A percentile compares a stretch with the other conserved stretches of the same genome.
phyloP scores from a whole-genome alignment of 2,329 filamentous ascomycete species.

The Graphilbum fragrans region DNA sequence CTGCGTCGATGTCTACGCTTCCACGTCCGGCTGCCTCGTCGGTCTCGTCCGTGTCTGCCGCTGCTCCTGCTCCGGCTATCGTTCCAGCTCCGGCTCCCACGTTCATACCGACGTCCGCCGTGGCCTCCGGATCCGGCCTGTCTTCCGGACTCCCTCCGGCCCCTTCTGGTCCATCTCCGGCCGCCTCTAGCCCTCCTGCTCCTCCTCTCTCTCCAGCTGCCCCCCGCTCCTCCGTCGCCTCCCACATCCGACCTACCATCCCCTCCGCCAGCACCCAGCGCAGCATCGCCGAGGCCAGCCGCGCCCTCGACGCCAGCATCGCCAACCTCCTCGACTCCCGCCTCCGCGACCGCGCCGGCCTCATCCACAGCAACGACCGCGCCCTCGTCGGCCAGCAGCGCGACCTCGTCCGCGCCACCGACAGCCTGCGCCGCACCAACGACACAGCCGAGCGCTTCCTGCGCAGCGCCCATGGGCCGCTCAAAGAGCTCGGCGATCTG shows the following conservation, averaged over 20 bases:
- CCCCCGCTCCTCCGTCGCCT: background rate
- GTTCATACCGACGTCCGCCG: too few relatives aligned
- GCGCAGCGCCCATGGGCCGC: conserved; percentile 45
- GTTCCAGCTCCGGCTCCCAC: too few relatives aligned
- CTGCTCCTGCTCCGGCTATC: background rate
- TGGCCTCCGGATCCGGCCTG: too few relatives aligned
- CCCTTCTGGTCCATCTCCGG: too few relatives aligned
- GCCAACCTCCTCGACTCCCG: conserved; percentile 59
- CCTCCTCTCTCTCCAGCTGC: background rate
- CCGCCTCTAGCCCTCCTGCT: background rate
- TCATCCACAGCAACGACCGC: conserved; percentile 56
- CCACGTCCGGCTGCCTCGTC: conserved; percentile 1
- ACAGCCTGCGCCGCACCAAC: conserved; percentile 48
- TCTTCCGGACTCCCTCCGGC: too few relatives aligned
- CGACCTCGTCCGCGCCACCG: conserved; percentile 49
- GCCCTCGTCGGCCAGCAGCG: conserved; percentile 56
- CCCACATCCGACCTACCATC: conserved; percentile 21
- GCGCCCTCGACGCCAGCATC: conserved; percentile 48
- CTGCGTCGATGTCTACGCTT: background rate
- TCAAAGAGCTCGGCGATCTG: conserved; percentile 72
- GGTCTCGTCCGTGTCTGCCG: conserved; percentile 4
- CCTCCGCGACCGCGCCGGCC: conserved; percentile 53
- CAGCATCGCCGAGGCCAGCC: conserved; percentile 43
- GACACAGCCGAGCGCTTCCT: conserved; percentile 54
- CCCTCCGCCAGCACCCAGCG: conserved; percentile 29